These are phyloP conservation scores for Quercus engelmannii DNA, from an alignment of 306 rosid genomes.

Conservation along the genomic window DNA sequence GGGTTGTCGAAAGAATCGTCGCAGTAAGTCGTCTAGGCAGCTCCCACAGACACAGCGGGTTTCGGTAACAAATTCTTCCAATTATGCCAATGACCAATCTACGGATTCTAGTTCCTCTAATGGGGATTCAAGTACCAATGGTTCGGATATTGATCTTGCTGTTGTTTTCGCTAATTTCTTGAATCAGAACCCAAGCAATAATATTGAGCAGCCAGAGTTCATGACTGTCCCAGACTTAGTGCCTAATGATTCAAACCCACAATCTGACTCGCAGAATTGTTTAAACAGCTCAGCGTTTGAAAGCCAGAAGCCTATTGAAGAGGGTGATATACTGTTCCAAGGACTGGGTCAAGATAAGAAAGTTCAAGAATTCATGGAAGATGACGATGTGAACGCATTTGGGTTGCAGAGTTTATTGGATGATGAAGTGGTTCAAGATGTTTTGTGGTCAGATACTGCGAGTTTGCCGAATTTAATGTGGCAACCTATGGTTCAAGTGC, in stretches of 20 bases:
- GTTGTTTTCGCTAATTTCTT: conserved; percentile 69
- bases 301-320: not conserved
- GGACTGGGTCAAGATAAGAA: not conserved
- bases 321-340: not conserved
- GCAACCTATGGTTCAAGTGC: conserved; percentile 38
- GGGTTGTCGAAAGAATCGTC: conserved; percentile 68
- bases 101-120: conserved; percentile 12
- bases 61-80: not conserved
- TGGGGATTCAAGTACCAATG: conserved; percentile 1
- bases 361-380: not conserved
- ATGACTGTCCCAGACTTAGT: not conserved
- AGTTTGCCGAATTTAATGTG: conserved; percentile 18
- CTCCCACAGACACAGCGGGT: not conserved
- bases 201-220: conserved; percentile 15
- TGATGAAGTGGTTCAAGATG: conserved; percentile 13
- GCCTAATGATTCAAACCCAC: not conserved
- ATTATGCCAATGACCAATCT: not conserved
- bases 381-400: conserved; percentile 30
- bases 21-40: conserved; percentile 21
- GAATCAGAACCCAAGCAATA: conserved; percentile 30
- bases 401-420: conserved; percentile 38
- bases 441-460: conserved; percentile 21
- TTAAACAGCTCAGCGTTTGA: conserved; percentile 11
- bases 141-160: conserved; percentile 67
- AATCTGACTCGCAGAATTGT: conserved; percentile 16